Evolutionary conservation across 2,329 filamentous ascomycete species (phyloP).

Genomic region (Sporothrix pallida): DNA sequence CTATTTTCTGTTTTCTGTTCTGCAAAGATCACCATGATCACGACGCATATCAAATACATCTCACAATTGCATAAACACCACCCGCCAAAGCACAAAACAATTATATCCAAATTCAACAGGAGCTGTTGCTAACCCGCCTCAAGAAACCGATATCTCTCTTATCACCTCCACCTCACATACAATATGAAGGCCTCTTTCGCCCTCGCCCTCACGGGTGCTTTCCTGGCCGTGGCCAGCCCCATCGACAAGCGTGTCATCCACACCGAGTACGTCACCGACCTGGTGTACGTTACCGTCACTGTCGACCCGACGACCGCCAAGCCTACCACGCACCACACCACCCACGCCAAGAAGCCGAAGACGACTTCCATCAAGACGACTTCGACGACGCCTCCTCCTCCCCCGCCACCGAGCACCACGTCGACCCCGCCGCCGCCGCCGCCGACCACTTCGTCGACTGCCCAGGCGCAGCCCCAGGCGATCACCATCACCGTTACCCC

Average conservation of each 20-base stretch:
- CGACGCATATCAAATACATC: neutral
- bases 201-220: conserved; percentile 53
- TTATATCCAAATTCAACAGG: neutral
- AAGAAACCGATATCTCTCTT: conserved; percentile 6
- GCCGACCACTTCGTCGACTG: conserved; percentile 13
- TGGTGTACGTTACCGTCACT: conserved; percentile 55
- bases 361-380: conserved; percentile 30
- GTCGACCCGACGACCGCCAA: conserved; percentile 39
- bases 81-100: conserved; percentile 5
- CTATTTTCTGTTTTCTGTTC: neutral
- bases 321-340: conserved; percentile 29
- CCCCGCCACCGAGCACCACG: conserved; percentile 32
- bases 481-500: conserved; percentile 25
- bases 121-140: conserved; percentile 19
- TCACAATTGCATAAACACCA: conserved; percentile 10
- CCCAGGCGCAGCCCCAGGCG: conserved; percentile 1
- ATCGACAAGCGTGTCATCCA: conserved; percentile 51
- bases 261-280: conserved; percentile 51
- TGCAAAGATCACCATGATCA: conserved; percentile 16
- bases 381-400: conserved; percentile 18
- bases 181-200: conserved; percentile 59
- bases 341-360: conserved; percentile 13
- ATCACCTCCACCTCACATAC: conserved; percentile 31
- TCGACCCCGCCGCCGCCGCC: conserved; percentile 34
- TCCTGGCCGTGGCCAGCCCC: conserved; percentile 54